These are phyloP conservation scores for Paecilomyces fulvus DNA, from an alignment of 2,329 filamentous ascomycete species.

Conservation along the genomic window DNA sequence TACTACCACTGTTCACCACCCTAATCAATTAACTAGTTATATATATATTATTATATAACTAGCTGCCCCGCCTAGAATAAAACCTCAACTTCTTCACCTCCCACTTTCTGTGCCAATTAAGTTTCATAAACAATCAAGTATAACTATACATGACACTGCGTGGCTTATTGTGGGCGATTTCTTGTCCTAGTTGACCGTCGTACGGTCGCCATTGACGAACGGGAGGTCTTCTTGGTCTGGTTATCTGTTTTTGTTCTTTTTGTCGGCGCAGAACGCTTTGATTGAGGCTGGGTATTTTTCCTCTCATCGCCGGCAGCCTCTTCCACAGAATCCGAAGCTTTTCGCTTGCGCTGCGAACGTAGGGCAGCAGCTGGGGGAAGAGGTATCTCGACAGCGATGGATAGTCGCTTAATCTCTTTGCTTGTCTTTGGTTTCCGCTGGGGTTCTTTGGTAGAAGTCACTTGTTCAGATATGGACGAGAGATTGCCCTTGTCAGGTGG, in stretches of 20 bases:
- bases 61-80: no score
- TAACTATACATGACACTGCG: neutral
- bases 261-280: neutral
- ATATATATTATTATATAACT: no score
- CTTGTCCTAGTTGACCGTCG: neutral
- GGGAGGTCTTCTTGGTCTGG: neutral
- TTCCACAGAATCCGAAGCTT: constrained; percentile 1
- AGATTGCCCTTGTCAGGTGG: neutral
- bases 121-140: neutral
- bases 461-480: neutral
- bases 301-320: neutral
- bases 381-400: constrained; percentile 7
- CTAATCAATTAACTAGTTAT: no score
- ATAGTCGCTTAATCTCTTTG: neutral
- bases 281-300: neutral
- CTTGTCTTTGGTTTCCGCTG: neutral
- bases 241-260: neutral
- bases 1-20: no score
- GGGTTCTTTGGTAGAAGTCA: neutral
- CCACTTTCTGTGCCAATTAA: no score
- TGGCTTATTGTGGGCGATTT: neutral
- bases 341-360: neutral
- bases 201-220: neutral
- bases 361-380: neutral
- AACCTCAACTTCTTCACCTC: no score